Percentiles rank a stretch among this genome's conserved stretches.
Conservation (phyloP, 257 asterid species). For the Solanum sparsipilum region DNA sequence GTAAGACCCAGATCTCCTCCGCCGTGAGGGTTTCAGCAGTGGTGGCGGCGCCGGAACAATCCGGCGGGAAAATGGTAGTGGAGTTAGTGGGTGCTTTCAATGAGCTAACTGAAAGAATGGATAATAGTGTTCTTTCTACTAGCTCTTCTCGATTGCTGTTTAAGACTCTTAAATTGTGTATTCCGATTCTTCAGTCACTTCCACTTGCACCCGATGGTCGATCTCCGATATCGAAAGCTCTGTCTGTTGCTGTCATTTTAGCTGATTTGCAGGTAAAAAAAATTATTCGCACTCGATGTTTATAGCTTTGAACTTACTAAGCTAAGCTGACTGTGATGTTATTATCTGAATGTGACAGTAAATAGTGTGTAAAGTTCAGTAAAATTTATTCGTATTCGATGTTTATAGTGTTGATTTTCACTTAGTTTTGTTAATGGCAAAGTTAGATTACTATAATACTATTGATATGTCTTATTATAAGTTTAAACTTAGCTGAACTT, state of each 20-base stretch:
- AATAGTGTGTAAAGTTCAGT: not conserved
- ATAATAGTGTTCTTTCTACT: slow-evolving; percentile 26
- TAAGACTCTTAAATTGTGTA: slow-evolving; percentile 64
- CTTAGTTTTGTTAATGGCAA: not conserved
- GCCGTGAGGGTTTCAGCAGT: not conserved
- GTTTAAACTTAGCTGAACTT: not conserved
- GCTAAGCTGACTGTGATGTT: not conserved
- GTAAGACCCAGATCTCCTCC: not conserved
- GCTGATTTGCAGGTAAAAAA: slow-evolving; percentile 78
- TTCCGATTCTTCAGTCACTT: slow-evolving; percentile 68
- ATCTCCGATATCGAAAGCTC: slow-evolving; percentile 64
- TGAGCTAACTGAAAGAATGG: slow-evolving; percentile 73
- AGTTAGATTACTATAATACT: not conserved
- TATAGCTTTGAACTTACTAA: not conserved
- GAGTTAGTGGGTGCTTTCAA: slow-evolving; percentile 89
- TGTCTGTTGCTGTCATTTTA: slow-evolving; percentile 65
- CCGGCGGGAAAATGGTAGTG: slow-evolving; percentile 93
- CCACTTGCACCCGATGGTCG: slow-evolving; percentile 63
- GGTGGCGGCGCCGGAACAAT: slow-evolving; percentile 44
- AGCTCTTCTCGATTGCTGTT: slow-evolving; percentile 67
- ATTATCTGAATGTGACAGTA: not conserved
- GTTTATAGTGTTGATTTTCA: not conserved
- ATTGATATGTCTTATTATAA: not conserved
- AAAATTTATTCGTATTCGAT: not conserved
- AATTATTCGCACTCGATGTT: not conserved